phyloP scores from a whole-genome alignment of 2,329 filamentous ascomycete species.

The Penicillium vulpinum region DNA sequence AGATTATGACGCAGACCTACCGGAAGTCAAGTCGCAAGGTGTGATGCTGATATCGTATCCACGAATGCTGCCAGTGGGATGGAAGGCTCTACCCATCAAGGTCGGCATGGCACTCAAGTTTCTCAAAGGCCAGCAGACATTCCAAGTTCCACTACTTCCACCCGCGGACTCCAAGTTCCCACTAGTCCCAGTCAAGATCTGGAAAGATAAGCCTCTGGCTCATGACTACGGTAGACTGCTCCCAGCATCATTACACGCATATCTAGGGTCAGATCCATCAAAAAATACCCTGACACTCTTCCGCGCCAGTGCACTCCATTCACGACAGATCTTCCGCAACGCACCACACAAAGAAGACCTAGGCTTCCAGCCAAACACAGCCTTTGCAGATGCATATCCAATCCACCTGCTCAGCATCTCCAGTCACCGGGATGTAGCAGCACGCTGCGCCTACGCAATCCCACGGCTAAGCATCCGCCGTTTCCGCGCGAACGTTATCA shows the following conservation, averaged over 20 bases:
- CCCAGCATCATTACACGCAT: constrained; percentile 51
- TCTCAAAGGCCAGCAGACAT: constrained; percentile 42
- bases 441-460: constrained; percentile 39
- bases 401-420: constrained; percentile 57
- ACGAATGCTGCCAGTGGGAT: constrained; percentile 17
- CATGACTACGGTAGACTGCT: constrained; percentile 43
- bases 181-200: constrained; percentile 52
- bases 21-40: constrained; percentile 54
- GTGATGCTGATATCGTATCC: constrained; percentile 55
- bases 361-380: constrained; percentile 55
- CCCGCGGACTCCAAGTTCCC: constrained; percentile 49
- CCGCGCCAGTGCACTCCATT: constrained; percentile 48
- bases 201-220: constrained; percentile 54
- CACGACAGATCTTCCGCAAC: constrained; percentile 54
- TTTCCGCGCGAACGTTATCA: constrained; percentile 60
- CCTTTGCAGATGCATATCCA: constrained; percentile 61
- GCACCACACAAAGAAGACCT: constrained; percentile 54
- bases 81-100: constrained; percentile 17
- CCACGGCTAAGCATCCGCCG: constrained; percentile 53
- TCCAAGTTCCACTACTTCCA: constrained; percentile 56
- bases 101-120: constrained; percentile 34
- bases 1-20: constrained; percentile 45
- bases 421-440: constrained; percentile 54
- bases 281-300: constrained; percentile 52
- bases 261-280: constrained; percentile 36